These are phyloP conservation scores for Pseudogymnoascus sp. DNA, from an alignment of 2,329 filamentous ascomycete species.

Conservation along the genomic window DNA sequence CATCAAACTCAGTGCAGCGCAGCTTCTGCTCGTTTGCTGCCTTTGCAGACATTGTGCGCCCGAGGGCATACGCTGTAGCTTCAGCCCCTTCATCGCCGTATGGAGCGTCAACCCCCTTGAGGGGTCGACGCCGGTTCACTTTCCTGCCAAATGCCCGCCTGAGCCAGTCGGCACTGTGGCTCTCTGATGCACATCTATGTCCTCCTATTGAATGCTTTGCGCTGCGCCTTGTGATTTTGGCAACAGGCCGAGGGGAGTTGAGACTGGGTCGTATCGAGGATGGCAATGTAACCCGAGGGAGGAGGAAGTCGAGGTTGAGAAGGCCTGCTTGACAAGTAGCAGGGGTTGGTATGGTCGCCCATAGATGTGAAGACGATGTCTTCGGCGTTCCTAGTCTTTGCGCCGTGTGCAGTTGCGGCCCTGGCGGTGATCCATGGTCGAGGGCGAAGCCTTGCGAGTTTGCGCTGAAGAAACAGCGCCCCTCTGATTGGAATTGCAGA, in stretches of 20 bases:
- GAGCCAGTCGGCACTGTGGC: slow-evolving; percentile 6
- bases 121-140: slow-evolving; percentile 23
- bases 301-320: slow-evolving; percentile 22
- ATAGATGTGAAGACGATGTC: slow-evolving; percentile 15
- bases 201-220: slow-evolving; percentile 11
- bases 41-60: slow-evolving; percentile 63
- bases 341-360: slow-evolving; percentile 14
- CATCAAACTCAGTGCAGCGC: slow-evolving; percentile 91
- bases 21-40: slow-evolving; percentile 76
- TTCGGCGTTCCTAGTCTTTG: slow-evolving; percentile 10
- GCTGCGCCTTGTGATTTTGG: background rate
- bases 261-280: background rate
- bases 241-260: background rate
- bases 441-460: slow-evolving; percentile 27
- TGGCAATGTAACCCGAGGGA: slow-evolving; percentile 14
- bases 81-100: slow-evolving; percentile 48
- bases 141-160: slow-evolving; percentile 6
- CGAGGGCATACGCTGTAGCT: slow-evolving; percentile 57
- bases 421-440: slow-evolving; percentile 19
- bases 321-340: slow-evolving; percentile 19
- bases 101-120: slow-evolving; percentile 52
- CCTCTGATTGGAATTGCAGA: slow-evolving; percentile 61
- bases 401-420: slow-evolving; percentile 10
- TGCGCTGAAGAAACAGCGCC: slow-evolving; percentile 41
- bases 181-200: slow-evolving; percentile 17